Conservation (phyloP, 257 asterid genomes). For the Solanum paucissectum region DNA sequence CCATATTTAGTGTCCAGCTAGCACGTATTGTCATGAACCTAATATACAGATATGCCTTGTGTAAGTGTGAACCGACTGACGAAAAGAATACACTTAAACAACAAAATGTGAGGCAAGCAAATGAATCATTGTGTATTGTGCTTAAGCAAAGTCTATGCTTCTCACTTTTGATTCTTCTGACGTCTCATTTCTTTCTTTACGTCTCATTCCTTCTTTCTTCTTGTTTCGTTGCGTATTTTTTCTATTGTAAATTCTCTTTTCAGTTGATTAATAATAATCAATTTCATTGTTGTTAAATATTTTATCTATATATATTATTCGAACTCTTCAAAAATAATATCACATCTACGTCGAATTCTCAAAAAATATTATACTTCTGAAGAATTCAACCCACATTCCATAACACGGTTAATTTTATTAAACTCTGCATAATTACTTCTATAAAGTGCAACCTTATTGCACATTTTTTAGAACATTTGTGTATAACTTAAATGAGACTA, state of each 20-base stretch:
- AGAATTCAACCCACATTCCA: neutral
- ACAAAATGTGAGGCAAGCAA: neutral
- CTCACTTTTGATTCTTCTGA: neutral
- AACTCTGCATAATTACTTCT: neutral
- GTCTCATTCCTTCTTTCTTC: neutral
- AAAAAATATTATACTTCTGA: neutral
- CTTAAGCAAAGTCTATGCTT: neutral
- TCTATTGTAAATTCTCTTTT: neutral
- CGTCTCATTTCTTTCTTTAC: neutral
- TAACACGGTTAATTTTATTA: neutral
- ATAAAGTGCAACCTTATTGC: neutral
- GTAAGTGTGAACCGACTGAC: neutral
- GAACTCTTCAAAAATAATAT: neutral
- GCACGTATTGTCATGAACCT: neutral
- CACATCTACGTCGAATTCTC: neutral
- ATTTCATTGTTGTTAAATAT: neutral
- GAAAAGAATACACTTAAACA: neutral
- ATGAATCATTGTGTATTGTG: neutral
- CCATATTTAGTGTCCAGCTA: neutral
- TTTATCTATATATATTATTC: neutral
- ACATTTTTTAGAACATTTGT: neutral
- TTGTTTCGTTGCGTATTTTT: neutral
- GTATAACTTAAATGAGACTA: neutral
- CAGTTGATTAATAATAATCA: neutral
- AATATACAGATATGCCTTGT: neutral